Evolutionary conservation across 257 asterid species (phyloP).

Genomic region (Catharanthus roseus): DNA sequence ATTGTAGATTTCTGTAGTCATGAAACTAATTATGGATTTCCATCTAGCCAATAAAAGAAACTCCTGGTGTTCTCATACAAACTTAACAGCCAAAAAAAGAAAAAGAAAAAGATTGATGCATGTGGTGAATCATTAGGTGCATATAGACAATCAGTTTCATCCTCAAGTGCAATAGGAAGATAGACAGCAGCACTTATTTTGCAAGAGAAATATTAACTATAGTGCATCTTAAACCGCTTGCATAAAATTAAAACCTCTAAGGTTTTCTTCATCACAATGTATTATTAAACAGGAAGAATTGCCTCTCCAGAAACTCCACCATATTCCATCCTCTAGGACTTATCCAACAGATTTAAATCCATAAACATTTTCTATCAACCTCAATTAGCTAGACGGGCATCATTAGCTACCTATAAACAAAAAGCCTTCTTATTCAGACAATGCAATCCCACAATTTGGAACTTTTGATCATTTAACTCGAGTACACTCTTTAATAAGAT

Average conservation of each 20-base stretch:
- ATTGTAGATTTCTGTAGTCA: neutral
- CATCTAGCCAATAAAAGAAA: neutral
- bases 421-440: neutral
- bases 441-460: slow-evolving; percentile 1
- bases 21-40: neutral
- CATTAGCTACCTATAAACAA: neutral
- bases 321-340: too few species aligned
- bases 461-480: neutral
- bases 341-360: too few species aligned
- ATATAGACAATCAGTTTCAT: neutral
- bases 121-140: neutral
- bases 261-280: neutral
- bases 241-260: neutral
- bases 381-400: neutral
- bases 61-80: neutral
- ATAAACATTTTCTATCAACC: too few species aligned
- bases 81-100: neutral
- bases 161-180: neutral
- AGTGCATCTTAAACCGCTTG: neutral
- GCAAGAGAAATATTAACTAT: neutral
- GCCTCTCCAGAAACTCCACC: too few species aligned
- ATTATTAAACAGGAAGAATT: neutral
- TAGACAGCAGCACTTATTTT: neutral
- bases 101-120: neutral
- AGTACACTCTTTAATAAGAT: neutral